Conservation (phyloP, 306 rosid genomes). For the Cucumis melo region DNA sequence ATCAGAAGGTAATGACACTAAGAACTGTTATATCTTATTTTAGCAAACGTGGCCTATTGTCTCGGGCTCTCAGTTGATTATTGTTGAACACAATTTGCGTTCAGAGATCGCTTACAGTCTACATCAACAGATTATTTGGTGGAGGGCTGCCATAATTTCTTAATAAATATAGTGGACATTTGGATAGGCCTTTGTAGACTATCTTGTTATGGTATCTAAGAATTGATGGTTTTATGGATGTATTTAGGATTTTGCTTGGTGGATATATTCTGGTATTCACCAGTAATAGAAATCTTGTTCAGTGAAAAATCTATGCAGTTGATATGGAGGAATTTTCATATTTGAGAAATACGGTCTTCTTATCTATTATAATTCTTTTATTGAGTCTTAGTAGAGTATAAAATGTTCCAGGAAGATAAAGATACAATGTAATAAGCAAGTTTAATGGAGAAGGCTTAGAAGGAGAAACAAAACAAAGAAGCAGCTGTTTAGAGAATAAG, state of each 20-base stretch:
- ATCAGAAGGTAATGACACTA: constrained; percentile 43
- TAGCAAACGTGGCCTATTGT: background rate
- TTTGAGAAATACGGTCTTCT: background rate
- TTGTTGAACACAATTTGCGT: background rate
- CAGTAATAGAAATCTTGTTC: background rate
- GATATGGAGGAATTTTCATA: background rate
- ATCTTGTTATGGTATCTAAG: background rate
- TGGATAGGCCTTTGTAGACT: background rate
- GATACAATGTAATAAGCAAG: too few relatives aligned
- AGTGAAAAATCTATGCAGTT: background rate
- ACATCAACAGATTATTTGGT: background rate
- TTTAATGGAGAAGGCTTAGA: background rate
- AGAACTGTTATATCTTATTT: background rate
- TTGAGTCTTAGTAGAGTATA: background rate
- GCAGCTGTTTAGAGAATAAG: background rate
- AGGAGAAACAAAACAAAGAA: background rate
- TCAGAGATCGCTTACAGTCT: background rate
- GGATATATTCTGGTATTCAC: background rate
- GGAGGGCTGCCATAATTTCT: background rate
- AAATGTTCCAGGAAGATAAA: background rate
- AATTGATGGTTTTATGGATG: background rate
- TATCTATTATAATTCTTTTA: background rate
- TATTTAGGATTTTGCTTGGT: background rate
- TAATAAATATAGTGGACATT: background rate
- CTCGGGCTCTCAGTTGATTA: background rate